phyloP scores from a whole-genome alignment of 202 grass and related monocot genomes.

The Dendrocalamus latiflorus region DNA sequence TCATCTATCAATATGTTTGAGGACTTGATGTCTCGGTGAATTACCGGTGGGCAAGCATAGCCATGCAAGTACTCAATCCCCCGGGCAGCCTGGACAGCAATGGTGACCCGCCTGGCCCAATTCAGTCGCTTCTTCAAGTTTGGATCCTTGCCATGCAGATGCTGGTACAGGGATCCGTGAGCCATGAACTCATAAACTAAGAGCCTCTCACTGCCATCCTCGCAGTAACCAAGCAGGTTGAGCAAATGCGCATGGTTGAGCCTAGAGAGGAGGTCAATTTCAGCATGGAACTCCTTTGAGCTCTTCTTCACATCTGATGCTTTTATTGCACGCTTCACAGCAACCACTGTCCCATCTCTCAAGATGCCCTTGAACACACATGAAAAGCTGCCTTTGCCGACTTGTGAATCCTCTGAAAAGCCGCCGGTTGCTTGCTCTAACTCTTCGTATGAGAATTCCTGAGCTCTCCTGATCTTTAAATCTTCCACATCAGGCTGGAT shows the following conservation, averaged over 20 bases:
- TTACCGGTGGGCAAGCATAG: constrained; percentile 95
- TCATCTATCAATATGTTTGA: constrained; percentile 98
- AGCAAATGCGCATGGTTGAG: constrained; percentile 98
- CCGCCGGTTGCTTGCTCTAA: constrained; percentile 75
- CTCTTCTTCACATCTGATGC: constrained; percentile 88
- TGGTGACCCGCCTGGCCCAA: constrained; percentile 87
- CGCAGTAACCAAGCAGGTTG: constrained; percentile 89
- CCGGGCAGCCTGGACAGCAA: constrained; percentile 92
- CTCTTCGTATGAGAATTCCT: constrained; percentile 79
- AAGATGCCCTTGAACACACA: constrained; percentile 91
- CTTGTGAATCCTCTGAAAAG: constrained; percentile 79
- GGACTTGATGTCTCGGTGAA: constrained; percentile 97
- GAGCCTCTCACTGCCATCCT: constrained; percentile 91
- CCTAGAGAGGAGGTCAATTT: constrained; percentile 93
- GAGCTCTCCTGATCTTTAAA: constrained; percentile 81
- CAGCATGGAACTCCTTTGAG: constrained; percentile 92
- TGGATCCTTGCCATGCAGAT: constrained; percentile 80
- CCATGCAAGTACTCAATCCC: constrained; percentile 97
- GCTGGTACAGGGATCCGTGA: constrained; percentile 87
- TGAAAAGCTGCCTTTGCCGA: constrained; percentile 91
- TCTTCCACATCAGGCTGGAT: constrained; percentile 78
- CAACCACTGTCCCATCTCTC: constrained; percentile 83
- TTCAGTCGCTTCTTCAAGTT: constrained; percentile 67
- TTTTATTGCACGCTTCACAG: constrained; percentile 94
- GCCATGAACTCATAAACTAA: constrained; percentile 99